phyloP scores from a whole-genome alignment of 495 filamentous ascomycete species.

The Neurospora sp. region DNA sequence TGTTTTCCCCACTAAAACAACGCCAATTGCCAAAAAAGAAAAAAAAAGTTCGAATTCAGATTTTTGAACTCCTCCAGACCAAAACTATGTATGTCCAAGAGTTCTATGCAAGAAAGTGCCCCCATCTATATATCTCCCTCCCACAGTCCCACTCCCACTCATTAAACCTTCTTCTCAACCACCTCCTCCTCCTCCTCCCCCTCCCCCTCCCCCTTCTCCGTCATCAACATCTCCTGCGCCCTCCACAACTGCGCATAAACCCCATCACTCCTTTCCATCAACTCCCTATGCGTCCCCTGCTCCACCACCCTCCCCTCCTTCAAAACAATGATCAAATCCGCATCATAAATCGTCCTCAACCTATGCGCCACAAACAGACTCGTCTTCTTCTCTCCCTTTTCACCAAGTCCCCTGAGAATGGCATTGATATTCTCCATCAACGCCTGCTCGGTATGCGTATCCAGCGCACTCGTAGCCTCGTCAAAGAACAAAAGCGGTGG shows the following conservation, averaged over 20 bases:
- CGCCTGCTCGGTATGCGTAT: conserved; percentile 91
- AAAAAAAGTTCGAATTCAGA: neutral
- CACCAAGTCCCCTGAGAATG: conserved; percentile 48
- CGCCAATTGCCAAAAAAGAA: neutral
- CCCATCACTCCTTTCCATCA: conserved; percentile 58
- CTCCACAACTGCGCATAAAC: conserved; percentile 86
- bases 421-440: conserved; percentile 89
- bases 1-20: neutral
- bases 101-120: neutral
- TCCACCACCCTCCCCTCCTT: conserved; percentile 77
- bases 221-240: conserved; percentile 23
- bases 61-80: neutral
- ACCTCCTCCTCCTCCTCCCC: neutral
- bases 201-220: conserved; percentile 7
- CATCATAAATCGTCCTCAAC: conserved; percentile 86
- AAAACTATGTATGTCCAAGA: neutral
- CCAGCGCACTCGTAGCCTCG: conserved; percentile 91
- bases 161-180: neutral
- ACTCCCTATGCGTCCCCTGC: conserved; percentile 71
- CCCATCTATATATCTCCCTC: neutral
- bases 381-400: conserved; percentile 54
- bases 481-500: conserved; percentile 93
- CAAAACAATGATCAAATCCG: conserved; percentile 87
- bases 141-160: neutral
- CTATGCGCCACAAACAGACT: conserved; percentile 93